A percentile compares a stretch with the other conserved stretches of the same genome.
These are phyloP conservation scores for Nothophytophthora sp. DNA, from an alignment of 352 stramenopile species.

Conservation along the genomic window DNA sequence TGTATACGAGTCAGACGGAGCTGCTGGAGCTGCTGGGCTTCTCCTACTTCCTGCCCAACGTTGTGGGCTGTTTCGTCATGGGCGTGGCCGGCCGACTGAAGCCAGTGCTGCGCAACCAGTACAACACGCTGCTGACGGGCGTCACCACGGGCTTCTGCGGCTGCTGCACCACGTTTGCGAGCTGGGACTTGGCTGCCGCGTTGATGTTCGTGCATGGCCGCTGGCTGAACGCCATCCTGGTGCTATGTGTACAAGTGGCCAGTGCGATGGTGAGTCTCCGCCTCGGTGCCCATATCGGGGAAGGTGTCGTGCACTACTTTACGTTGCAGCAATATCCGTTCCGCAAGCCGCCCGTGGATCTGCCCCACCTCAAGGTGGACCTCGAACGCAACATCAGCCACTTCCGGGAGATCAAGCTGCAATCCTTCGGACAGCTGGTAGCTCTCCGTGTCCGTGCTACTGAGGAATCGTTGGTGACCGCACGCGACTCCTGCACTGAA, in stretches of 20 bases:
- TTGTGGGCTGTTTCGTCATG: slow-evolving; percentile 69
- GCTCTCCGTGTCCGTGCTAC: slow-evolving; percentile 41
- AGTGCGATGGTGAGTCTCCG: slow-evolving; percentile 47
- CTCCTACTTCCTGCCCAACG: slow-evolving; percentile 58
- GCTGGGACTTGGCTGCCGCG: slow-evolving; percentile 51
- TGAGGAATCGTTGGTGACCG: slow-evolving; percentile 39
- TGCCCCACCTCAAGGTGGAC: slow-evolving; percentile 52
- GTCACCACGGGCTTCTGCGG: slow-evolving; percentile 73
- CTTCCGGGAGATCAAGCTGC: slow-evolving; percentile 45
- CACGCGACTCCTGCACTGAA: slow-evolving; percentile 43
- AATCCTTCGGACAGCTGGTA: slow-evolving; percentile 47
- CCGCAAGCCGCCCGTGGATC: slow-evolving; percentile 44
- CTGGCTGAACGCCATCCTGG: slow-evolving; percentile 51
- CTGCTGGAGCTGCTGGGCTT: slow-evolving; percentile 57
- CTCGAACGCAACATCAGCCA: slow-evolving; percentile 49
- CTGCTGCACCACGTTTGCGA: slow-evolving; percentile 67
- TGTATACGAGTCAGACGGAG: slow-evolving; percentile 37
- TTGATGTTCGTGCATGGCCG: slow-evolving; percentile 49
- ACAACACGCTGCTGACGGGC: slow-evolving; percentile 48
- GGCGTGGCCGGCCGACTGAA: slow-evolving; percentile 42
- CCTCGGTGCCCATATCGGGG: slow-evolving; percentile 40
- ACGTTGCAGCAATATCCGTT: slow-evolving; percentile 45
- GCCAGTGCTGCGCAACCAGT: slow-evolving; percentile 45
- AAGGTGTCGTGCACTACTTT: slow-evolving; percentile 46
- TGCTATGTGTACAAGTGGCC: slow-evolving; percentile 49